These are phyloP conservation scores for Cercospora berteroae DNA, from an alignment of 2,329 filamentous ascomycete genomes.

Conservation along the genomic window DNA sequence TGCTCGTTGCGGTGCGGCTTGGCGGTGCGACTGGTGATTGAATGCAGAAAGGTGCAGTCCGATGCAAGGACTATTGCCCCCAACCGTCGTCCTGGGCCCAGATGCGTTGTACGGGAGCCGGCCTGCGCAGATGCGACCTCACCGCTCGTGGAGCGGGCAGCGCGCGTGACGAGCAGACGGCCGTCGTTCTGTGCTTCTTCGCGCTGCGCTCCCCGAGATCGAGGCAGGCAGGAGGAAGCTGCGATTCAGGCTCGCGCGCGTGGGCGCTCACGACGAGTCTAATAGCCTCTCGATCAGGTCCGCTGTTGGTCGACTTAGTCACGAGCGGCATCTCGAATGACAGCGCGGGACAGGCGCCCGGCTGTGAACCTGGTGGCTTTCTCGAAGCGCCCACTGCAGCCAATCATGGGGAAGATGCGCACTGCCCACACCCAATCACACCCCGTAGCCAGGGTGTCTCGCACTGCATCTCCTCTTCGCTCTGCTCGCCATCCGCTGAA, in stretches of 20 bases:
- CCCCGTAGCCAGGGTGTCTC: neutral
- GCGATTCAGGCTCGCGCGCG: neutral
- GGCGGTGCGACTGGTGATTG: constrained; percentile 22
- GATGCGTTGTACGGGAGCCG: constrained; percentile 14
- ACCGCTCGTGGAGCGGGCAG: constrained; percentile 4
- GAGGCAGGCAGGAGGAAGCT: neutral
- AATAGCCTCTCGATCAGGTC: neutral
- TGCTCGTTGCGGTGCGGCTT: constrained; percentile 15
- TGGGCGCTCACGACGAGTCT: neutral
- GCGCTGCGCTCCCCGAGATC: neutral
- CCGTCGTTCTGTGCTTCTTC: neutral
- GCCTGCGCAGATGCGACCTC: constrained; percentile 8
- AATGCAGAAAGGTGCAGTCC: constrained; percentile 18
- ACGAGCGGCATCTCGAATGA: constrained; percentile 5
- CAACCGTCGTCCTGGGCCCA: constrained; percentile 6
- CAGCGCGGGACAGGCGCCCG: constrained; percentile 2
- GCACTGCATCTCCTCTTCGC: constrained; percentile 8
- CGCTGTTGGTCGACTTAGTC: constrained; percentile 1
- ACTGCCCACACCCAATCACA: constrained; percentile 4
- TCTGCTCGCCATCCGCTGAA: neutral
- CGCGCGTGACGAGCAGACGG: neutral
- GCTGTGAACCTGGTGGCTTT: constrained; percentile 13
- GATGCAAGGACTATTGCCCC: constrained; percentile 19
- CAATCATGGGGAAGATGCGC: constrained; percentile 11
- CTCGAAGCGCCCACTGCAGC: constrained; percentile 3